A percentile compares a stretch with the other conserved stretches of the same genome.
These are phyloP conservation scores for Ogataea nonfermentans DNA, from an alignment of 805 yeast genomes.

Conservation along the genomic window DNA sequence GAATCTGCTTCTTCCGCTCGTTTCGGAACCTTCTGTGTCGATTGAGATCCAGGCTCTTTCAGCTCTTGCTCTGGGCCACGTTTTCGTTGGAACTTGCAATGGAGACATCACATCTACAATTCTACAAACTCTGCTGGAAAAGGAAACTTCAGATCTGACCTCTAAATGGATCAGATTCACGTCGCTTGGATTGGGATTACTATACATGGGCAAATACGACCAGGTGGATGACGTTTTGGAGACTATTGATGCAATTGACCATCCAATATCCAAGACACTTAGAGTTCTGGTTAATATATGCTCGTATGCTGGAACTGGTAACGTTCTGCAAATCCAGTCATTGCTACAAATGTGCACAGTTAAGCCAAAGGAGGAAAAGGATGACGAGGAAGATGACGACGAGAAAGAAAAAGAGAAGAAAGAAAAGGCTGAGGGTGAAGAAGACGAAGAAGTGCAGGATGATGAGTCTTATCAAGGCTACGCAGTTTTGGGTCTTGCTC, in stretches of 20 bases:
- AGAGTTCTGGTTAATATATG: constrained; percentile 88
- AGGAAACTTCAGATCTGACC: constrained; percentile 71
- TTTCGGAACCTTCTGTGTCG: constrained; percentile 70
- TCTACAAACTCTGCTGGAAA: constrained; percentile 84
- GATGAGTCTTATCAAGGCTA: constrained; percentile 73
- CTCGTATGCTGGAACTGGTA: constrained; percentile 97
- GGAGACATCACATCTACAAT: constrained; percentile 94
- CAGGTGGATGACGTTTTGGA: constrained; percentile 92
- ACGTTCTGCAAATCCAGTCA: constrained; percentile 90
- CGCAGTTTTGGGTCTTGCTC: constrained; percentile 92
- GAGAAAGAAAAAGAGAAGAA: constrained; percentile 28
- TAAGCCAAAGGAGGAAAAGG: constrained; percentile 55
- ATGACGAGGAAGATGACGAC: constrained; percentile 58
- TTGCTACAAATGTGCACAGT: constrained; percentile 84
- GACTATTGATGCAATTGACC: constrained; percentile 91
- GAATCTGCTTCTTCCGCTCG: constrained; percentile 74
- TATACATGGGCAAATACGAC: constrained; percentile 92
- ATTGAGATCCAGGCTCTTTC: constrained; percentile 83
- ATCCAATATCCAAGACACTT: constrained; percentile 85
- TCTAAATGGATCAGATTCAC: constrained; percentile 87
- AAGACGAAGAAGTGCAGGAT: constrained; percentile 36
- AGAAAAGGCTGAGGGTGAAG: constrained; percentile 32
- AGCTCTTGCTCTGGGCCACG: constrained; percentile 89
- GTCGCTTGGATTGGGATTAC: constrained; percentile 86
- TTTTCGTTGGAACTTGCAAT: constrained; percentile 92